phyloP scores from a whole-genome alignment of 768 basidiomycete species.

The Xerocomellus intermedius region DNA sequence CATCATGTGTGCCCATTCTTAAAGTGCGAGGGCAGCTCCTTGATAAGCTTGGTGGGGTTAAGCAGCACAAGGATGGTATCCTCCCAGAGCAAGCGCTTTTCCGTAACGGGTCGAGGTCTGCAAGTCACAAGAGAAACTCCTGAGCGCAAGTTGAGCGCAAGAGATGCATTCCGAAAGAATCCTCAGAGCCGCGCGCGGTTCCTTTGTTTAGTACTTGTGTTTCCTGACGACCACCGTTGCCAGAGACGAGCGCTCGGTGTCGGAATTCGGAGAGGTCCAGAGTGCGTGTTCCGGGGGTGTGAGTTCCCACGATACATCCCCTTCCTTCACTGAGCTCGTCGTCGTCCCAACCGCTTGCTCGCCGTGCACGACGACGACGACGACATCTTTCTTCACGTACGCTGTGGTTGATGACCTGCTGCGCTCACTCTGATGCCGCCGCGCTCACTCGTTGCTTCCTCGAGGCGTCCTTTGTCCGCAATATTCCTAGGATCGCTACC shows the following conservation, averaged over 20 bases:
- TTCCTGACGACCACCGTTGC: slow-evolving; percentile 3
- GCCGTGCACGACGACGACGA: slow-evolving; percentile 28
- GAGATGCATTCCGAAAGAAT: no score
- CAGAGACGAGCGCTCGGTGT: slow-evolving; percentile 7
- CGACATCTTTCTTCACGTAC: slow-evolving; percentile 7
- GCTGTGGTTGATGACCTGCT: slow-evolving; percentile 30
- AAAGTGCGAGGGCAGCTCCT: neutral
- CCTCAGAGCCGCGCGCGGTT: no score
- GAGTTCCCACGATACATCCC: slow-evolving; percentile 30
- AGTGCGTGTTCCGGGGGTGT: neutral
- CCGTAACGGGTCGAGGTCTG: neutral
- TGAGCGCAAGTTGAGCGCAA: no score
- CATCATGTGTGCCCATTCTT: no score
- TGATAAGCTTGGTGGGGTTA: neutral
- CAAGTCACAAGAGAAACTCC: neutral
- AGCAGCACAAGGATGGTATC: neutral
- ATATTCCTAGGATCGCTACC: slow-evolving; percentile 52
- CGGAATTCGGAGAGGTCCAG: neutral
- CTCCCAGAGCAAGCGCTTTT: neutral
- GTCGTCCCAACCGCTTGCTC: slow-evolving; percentile 23
- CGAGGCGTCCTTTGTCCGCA: slow-evolving; percentile 58
- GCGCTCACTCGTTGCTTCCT: slow-evolving; percentile 41
- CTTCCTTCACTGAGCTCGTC: slow-evolving; percentile 18
- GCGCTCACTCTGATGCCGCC: slow-evolving; percentile 45
- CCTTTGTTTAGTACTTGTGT: neutral